Base-by-base conservation (phyloP, 352 stramenopile species). In the Pseudoperonospora humuli region DNA sequence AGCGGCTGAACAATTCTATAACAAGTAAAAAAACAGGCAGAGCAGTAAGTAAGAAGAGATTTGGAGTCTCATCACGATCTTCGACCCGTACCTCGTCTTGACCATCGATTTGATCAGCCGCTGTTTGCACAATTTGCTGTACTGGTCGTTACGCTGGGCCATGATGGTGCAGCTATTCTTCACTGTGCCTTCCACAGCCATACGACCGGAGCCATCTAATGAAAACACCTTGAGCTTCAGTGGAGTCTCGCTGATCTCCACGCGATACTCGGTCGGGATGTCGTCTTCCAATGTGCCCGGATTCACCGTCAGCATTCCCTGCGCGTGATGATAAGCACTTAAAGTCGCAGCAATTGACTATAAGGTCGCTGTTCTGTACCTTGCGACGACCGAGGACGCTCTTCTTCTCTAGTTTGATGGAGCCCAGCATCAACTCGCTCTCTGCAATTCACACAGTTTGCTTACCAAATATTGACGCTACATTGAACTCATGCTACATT, bases 131-230 rank as follows among this genome's bases (percentile, higher is more conserved):
- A 89, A 66, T 37, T 85, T 86, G 51, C 74, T 89, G 67, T 93
- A 93, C 47, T 86, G 67, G 45, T 87, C 77, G 39, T 89, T 89
- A 20, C 67, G 72, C 52, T 88, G 75, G 18, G 81, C 77, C 70
- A 91, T 86, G 52, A 93, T 67, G 38, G 74, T 86, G 61, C 81
- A 90, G 60, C 69, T 90, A 48, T 89, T 82, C 59, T 83, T 93
- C 25, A 93, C 75, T 0, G 75, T 88, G 36, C 81, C 81, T 59
- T 93, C 81, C 37, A 93, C 84, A 15, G 81, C 81, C 81, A 93
- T 91, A 32, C 81, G 77, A 2, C 81, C 81, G 7, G 81, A 91
- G 17, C 78, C 81, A 45, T 93, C 81, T 14, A 88, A 68, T 11
- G 77, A 90, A 31, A 93, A 93, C 23, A 93, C 77, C 39, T 86